phyloP scores from a whole-genome alignment of 805 yeast genomes.

The Saturnispora besseyi region DNA sequence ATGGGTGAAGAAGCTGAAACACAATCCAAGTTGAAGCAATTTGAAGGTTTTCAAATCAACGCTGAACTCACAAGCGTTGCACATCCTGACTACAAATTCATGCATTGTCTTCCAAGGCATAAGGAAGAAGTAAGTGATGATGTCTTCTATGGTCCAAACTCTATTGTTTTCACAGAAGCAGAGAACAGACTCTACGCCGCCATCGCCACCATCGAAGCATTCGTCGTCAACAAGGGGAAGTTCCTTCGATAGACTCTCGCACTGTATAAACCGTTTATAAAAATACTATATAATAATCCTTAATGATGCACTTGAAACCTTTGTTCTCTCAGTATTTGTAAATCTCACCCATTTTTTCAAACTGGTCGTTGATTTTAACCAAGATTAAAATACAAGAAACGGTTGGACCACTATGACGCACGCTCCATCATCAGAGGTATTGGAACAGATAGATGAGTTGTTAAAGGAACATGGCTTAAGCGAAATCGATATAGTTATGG shows the following conservation, averaged over 20 bases:
- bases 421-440: background rate
- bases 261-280: background rate
- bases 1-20: constrained; percentile 95
- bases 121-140: constrained; percentile 90
- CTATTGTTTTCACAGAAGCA: constrained; percentile 90
- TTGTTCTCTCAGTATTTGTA: background rate
- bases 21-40: constrained; percentile 61
- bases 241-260: constrained; percentile 18
- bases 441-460: background rate
- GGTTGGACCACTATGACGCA: background rate
- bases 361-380: background rate
- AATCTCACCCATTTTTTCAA: background rate
- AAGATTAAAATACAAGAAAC: background rate
- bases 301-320: background rate
- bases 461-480: background rate
- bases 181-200: constrained; percentile 96
- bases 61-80: constrained; percentile 54
- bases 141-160: constrained; percentile 74
- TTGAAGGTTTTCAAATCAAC: constrained; percentile 80
- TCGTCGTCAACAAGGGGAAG: constrained; percentile 77
- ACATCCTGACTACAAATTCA: constrained; percentile 73
- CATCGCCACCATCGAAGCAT: constrained; percentile 83
- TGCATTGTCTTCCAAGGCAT: constrained; percentile 98
- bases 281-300: background rate
- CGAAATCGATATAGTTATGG: constrained; percentile 43